Percentiles rank a stretch among this genome's conserved stretches.
Evolutionary conservation across 2,329 filamentous ascomycete genomes (phyloP).

Genomic region (Fulvia fulva): DNA sequence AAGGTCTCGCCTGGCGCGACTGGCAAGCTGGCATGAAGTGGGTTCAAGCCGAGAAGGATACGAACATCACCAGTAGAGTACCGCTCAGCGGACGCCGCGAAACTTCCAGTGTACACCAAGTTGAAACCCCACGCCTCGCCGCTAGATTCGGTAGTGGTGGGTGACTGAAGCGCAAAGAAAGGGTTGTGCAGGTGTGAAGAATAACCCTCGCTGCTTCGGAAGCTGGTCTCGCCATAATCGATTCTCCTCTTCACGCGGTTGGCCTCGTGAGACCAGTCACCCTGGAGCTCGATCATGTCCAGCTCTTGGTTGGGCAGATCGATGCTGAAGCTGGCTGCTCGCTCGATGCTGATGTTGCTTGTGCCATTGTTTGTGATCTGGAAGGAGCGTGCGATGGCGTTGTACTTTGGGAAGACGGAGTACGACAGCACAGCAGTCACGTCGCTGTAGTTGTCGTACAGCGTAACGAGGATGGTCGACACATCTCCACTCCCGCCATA

Average conservation of each 20-base stretch:
- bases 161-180: slow-evolving; percentile 56
- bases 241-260: slow-evolving; percentile 53
- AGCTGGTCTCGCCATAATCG: slow-evolving; percentile 53
- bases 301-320: slow-evolving; percentile 59
- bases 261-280: slow-evolving; percentile 59
- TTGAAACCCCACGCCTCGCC: slow-evolving; percentile 64
- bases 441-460: slow-evolving; percentile 57
- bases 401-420: slow-evolving; percentile 59
- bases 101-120: slow-evolving; percentile 62
- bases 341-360: slow-evolving; percentile 34
- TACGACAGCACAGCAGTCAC: slow-evolving; percentile 59
- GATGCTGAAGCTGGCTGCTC: slow-evolving; percentile 58
- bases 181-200: slow-evolving; percentile 63
- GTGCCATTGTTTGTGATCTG: slow-evolving; percentile 58
- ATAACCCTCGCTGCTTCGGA: slow-evolving; percentile 59
- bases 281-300: slow-evolving; percentile 59
- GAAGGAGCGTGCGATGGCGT: slow-evolving; percentile 60
- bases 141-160: slow-evolving; percentile 56
- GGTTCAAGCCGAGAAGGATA: slow-evolving; percentile 58
- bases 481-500: slow-evolving; percentile 56
- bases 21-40: slow-evolving; percentile 56
- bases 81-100: slow-evolving; percentile 58
- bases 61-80: slow-evolving; percentile 60
- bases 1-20: slow-evolving; percentile 55
- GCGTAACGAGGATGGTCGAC: slow-evolving; percentile 54